Evolutionary conservation across 257 asterid species (phyloP), one percentile per base, ranked within the genome.

Genomic region (Solanum corneliomulleri): DNA sequence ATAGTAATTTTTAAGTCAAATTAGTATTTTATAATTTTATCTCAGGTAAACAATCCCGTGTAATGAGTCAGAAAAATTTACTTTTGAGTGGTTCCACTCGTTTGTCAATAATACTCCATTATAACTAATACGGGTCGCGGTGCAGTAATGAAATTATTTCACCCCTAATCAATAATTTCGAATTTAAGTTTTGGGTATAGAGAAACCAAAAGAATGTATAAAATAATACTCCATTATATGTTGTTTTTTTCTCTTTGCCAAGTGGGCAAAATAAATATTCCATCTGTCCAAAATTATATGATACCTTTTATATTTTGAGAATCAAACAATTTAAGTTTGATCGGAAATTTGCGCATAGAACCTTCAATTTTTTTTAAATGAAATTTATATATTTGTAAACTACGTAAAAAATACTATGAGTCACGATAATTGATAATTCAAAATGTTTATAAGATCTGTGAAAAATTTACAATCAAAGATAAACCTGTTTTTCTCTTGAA

Each of bases 111-210:
- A 11, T 74, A 20, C 10, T 52, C 62, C n/a, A 52, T 18, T 52
- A 52, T 18, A 52, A 52, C 62, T 8, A 52, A 52, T 21, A 52
- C 18, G 1, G 0, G 1, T 15, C 1, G 23, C 16, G 10, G 7
- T 52, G 4, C 2, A 16, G 1, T 16, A 1, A 3, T 52, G 10
- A 0, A 3, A 16, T 0, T 6, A 21, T 16, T 52, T 52, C 10
- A 16, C 23, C 6, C 2, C 3, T 52, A 16, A 16, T 52, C 0
- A 52, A 2, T 6, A 2, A 3, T 52, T 0, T 6, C 0, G 10
- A 6, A 3, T 16, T 52, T 18, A 9, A 16, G 23, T 16, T 0
- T 6, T 52, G 62, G 0, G 0, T 52, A 52, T 52, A 18, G 10
- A 16, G 4, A 52, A 41, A 52, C 4, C 23, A 16, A 52, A 52